These are phyloP conservation scores for Detonula confervacea DNA, from an alignment of 352 stramenopile genomes.

Conservation along the genomic window DNA sequence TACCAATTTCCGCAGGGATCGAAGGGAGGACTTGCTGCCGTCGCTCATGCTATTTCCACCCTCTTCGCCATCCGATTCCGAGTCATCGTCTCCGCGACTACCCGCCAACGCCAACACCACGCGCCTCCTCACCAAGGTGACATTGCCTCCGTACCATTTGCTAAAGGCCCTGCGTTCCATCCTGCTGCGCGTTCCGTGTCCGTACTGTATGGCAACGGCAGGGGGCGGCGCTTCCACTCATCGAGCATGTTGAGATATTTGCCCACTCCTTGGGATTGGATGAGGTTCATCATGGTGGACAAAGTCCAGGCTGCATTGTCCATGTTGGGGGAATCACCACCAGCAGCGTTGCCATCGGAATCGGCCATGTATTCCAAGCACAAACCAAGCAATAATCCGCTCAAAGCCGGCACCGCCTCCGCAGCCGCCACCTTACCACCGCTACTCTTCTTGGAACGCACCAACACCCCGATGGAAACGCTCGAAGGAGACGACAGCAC, in stretches of 20 bases:
- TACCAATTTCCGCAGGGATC: constrained; percentile 67
- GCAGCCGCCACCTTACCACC: background rate
- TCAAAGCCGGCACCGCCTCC: constrained; percentile 45
- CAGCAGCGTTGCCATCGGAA: background rate
- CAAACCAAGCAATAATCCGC: constrained; percentile 70
- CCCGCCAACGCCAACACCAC: constrained; percentile 65
- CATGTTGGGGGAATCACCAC: constrained; percentile 18
- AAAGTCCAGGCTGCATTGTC: constrained; percentile 53
- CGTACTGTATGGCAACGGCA: constrained; percentile 49
- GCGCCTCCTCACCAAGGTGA: constrained; percentile 67
- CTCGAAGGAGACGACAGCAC: constrained; percentile 55
- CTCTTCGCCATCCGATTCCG: constrained; percentile 57
- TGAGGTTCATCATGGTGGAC: constrained; percentile 61
- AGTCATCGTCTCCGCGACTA: constrained; percentile 29
- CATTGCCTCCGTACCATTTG: constrained; percentile 62
- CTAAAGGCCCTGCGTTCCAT: constrained; percentile 43
- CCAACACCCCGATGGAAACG: constrained; percentile 48
- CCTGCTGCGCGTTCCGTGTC: constrained; percentile 14
- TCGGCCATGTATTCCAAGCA: constrained; percentile 62
- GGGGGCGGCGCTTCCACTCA: constrained; percentile 51
- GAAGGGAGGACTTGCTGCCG: constrained; percentile 9
- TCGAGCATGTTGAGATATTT: constrained; percentile 48
- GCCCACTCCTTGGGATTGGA: constrained; percentile 55
- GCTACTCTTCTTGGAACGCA: constrained; percentile 42
- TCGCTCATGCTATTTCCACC: background rate